Conservation (phyloP, 2,329 filamentous ascomycete species). For the Fusarium heterosporum region DNA sequence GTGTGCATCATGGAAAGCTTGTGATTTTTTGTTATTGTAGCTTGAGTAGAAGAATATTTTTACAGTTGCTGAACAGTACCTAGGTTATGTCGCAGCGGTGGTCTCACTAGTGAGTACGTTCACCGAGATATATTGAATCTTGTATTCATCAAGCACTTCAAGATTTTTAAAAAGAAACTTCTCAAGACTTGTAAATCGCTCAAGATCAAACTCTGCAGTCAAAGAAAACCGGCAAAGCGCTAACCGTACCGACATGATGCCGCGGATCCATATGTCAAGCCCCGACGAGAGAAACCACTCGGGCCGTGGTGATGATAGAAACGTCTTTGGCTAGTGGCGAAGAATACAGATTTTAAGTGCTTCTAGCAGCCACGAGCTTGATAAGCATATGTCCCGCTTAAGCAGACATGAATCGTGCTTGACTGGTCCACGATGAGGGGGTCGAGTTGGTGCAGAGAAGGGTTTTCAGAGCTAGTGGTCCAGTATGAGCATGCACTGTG, state of each 20-base stretch:
- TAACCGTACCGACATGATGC: slow-evolving; percentile 7
- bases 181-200: slow-evolving; percentile 17
- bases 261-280: slow-evolving; percentile 5
- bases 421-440: neutral
- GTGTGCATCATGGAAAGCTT: slow-evolving; percentile 26
- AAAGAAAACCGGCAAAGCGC: slow-evolving; percentile 7
- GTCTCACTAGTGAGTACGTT: neutral
- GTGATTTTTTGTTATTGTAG: neutral
- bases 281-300: slow-evolving; percentile 3
- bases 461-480: slow-evolving; percentile 3
- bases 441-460: neutral
- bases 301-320: slow-evolving; percentile 10
- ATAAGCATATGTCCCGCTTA: slow-evolving; percentile 1
- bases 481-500: neutral
- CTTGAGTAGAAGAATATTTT: neutral
- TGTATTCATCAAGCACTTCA: too few species aligned
- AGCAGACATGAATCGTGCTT: slow-evolving; percentile 12
- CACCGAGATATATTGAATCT: neutral
- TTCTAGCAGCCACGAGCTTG: neutral
- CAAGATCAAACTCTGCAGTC: slow-evolving; percentile 1
- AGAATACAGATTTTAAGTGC: neutral
- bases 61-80: neutral
- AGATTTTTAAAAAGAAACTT: neutral
- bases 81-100: neutral
- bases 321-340: slow-evolving; percentile 11